A percentile compares a stretch with the other conserved stretches of the same genome.
phyloP scores from a whole-genome alignment of 2,329 filamentous ascomycete genomes.

The Taxawa tesnikishii region DNA sequence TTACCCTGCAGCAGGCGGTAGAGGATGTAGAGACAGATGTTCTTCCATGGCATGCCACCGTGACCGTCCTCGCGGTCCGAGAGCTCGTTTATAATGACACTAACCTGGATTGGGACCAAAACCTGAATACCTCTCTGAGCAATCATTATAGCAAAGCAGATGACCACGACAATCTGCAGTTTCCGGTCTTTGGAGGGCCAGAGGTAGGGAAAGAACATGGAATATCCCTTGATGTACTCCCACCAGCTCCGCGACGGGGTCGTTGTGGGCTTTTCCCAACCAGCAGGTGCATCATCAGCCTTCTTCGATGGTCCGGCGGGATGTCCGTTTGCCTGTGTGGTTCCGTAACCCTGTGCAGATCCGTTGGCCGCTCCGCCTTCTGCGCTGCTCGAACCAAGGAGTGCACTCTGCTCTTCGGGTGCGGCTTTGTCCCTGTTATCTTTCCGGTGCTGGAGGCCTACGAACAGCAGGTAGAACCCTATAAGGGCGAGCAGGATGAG shows the following conservation, averaged over 20 bases:
- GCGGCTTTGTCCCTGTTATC: constrained; percentile 25
- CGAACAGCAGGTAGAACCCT: constrained; percentile 46
- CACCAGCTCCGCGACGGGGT: constrained; percentile 85
- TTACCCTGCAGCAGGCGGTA: constrained; percentile 77
- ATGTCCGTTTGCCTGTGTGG: constrained; percentile 32
- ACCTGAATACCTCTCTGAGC: constrained; percentile 77
- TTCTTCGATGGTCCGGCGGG: too few relatives aligned
- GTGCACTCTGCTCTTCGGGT: constrained; percentile 50
- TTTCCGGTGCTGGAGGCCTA: constrained; percentile 24
- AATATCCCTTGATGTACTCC: constrained; percentile 88
- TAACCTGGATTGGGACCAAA: constrained; percentile 71
- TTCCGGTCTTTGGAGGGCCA: constrained; percentile 75
- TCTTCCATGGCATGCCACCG: constrained; percentile 53
- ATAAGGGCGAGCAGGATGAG: constrained; percentile 49
- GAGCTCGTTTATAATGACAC: constrained; percentile 65
- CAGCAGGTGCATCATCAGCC: constrained; percentile 38
- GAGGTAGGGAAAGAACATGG: constrained; percentile 88
- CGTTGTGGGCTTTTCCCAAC: constrained; percentile 81
- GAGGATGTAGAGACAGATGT: constrained; percentile 64
- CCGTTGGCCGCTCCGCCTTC: constrained; percentile 33
- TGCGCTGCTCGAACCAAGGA: constrained; percentile 40
- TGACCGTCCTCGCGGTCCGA: constrained; percentile 38
- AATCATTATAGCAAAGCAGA: constrained; percentile 72
- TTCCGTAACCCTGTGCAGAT: constrained; percentile 40
- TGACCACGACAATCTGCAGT: constrained; percentile 65